These are phyloP conservation scores for Pseudonitzschia delicatissima DNA, from an alignment of 108 stramenopile genomes.

Conservation along the genomic window DNA sequence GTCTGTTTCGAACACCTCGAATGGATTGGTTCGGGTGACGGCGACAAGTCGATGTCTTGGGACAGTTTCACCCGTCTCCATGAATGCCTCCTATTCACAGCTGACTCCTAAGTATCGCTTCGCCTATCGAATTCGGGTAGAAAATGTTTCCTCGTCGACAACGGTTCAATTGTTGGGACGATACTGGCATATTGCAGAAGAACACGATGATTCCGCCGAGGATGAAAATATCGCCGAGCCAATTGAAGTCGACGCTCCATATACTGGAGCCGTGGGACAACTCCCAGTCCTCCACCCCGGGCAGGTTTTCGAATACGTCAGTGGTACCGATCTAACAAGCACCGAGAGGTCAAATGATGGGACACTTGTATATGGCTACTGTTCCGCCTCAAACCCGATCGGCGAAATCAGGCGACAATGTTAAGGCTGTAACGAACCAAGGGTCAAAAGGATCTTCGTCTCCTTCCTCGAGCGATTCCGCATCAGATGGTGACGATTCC, in stretches of 20 bases:
- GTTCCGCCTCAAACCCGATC: constrained; percentile 20
- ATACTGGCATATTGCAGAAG: constrained; percentile 49
- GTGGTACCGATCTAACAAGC: constrained; percentile 43
- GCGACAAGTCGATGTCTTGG: constrained; percentile 36
- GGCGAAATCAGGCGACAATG: constrained; percentile 30
- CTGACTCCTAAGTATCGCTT: constrained; percentile 36
- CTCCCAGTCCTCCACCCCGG: constrained; percentile 57
- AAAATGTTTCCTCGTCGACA: constrained; percentile 23
- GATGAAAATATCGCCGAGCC: constrained; percentile 1
- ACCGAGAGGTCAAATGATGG: constrained; percentile 39
- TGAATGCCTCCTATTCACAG: constrained; percentile 4
- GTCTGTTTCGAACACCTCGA: constrained; percentile 12
- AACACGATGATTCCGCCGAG: neutral
- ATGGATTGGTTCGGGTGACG: constrained; percentile 20
- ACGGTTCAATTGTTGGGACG: constrained; percentile 53
- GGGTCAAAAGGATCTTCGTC: neutral
- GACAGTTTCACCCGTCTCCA: constrained; percentile 6
- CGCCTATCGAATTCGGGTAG: constrained; percentile 52
- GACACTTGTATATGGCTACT: constrained; percentile 41
- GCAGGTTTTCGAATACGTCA: constrained; percentile 54
- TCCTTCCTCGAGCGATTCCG: neutral
- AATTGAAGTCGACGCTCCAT: constrained; percentile 43
- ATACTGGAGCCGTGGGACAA: constrained; percentile 57
- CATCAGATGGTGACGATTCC: neutral
- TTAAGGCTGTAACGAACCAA: constrained; percentile 16